Base-by-base conservation (phyloP, 768 basidiomycete genomes). In the Termitomyces bulborhizus region DNA sequence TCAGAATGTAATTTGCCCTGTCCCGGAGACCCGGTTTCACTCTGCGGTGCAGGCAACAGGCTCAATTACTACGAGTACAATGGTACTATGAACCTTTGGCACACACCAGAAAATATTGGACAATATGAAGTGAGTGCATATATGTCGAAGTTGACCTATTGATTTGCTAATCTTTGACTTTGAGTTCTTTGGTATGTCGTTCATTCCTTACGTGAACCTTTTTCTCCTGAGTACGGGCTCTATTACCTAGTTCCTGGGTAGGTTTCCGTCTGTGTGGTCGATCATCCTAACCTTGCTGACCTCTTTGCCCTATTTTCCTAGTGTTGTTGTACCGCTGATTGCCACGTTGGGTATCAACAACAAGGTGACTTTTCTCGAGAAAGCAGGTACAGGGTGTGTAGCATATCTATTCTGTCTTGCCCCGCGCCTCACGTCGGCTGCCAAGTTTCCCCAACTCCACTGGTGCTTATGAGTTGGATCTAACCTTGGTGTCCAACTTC, bases 311-410 rank as follows among this genome's bases (percentile, higher is more conserved):
- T 42, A 26, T 45, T 42, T 49, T 18, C 24, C 46, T 29, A 88
- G 88, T 2, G 75, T 89, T 32, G 75, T 88, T 51, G 82, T 89
- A 12, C 88, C 88, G 3, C 72, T 90, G 55, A 80, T 90, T 37
- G 82, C 86, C 3, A 90, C 89, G 0, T 71, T 92, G 32, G 88
- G 89, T 1, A 75, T 87, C 68, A 91, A 91, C 72, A 84, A 86
- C 73, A 92, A 91, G 64, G 84, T 91, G 46, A 79, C 83, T 1
- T 88, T 91, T 71, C 72, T 92, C 6, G 89, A 92, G 68, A 92
- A 91, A 66, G 70, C 53, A 3, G 86, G 87, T 8, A 89, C 88
- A 26, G 76, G 76, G 78, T 79, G 63, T 27, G 73, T 57, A 21
- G 5, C 29, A 46, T 42, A 15, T 27, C 29, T 16, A 7, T 8